Evolutionary conservation across 345 rosid genomes (phyloP), one percentile per base, ranked within the genome.

Genomic region (Linum usitatissimum): DNA sequence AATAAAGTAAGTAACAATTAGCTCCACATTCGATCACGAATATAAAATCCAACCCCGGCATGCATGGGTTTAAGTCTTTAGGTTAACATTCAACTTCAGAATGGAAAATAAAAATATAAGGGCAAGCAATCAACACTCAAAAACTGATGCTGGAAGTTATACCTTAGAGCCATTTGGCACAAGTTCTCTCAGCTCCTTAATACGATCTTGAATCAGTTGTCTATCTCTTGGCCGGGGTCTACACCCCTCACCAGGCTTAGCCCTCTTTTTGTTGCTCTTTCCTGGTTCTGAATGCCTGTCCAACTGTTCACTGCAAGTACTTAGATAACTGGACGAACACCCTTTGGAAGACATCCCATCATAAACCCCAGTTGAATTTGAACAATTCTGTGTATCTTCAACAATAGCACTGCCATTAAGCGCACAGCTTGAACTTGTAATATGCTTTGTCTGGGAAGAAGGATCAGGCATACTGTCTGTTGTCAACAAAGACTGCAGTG

Each of bases 221-320:
- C 99, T 83, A 72, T 93, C 99, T 78, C 97, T 87, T 63, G 99
- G 99, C 57, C 99, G 81, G 62, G 99, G 95, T 76, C 94, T 83
- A 70, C 75, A 78, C 68, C 75, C 89, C 80, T 93, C 99, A 70
- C 90, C 94, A 56, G 91, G 87, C 75, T 79, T 90, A 57, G 90
- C 81, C 78, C 88, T 86, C 81, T 80, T 89, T 73, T 77, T 88
- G 67, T 69, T 77, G 79, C 75, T 84, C 87, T 82, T 85, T 18
- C 75, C 71, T 51, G 86, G 82, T 71, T 81, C 95, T 51, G 76
- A 63, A 54, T 78, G 77, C 72, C 77, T 83, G 57, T 83, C 88
- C 62, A 83, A 77, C 78, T 72, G 84, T 68, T 88, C 92, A 66
- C 81, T 77, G 62, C 80, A 83, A 42, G 78, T 79, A 69, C 82